Evolutionary conservation across 768 basidiomycete species (phyloP), one percentile per base, ranked within the genome.

Genomic region (Paxillus rubicundulus): DNA sequence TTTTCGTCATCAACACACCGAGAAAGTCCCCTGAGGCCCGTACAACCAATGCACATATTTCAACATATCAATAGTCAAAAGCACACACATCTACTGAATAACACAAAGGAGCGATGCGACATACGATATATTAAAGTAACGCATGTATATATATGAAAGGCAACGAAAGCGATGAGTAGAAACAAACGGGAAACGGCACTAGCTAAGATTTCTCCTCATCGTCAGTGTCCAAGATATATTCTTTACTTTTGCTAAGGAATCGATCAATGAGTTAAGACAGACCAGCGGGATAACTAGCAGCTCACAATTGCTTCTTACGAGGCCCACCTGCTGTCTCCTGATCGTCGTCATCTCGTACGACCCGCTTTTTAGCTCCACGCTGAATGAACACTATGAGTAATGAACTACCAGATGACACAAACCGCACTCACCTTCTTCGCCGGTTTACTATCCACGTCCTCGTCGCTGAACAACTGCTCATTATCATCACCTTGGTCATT

Each of bases 181-280:
- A 44, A 55, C 33, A 59, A 12, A 34, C 32, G 45, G 47, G 9
- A 18, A 24, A 17, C 20, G 14, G 47, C 61, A 53, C 47, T 51
- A 49, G 41, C 76, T 73, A 86, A 65, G 79, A 74, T 84, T 86
- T 86, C 47, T 67, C 65, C 45, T 89, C 88, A 27, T 90, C 92
- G 65, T 94, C 92, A 2, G 90, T 91, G 65, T 94, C 91, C 7
- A 87, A 87, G 45, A 96, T 82, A 68, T 84, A 80, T 61, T 86
- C 92, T 70, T 91, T 92, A 63, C 89, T 93, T 77, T 94, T 95
- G 65, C 92, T 94, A 46, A 56, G 18, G 36, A 41, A 28, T 34
- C 9, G 55, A 45, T 55, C 39, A 46, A 39, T 49, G 28, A 47
- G 10, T 17, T 10, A 38, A 9, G 32, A 44, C 10, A 5, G 13